Base-by-base conservation (phyloP, 768 basidiomycete genomes). In the Pholiota microspora region DNA sequence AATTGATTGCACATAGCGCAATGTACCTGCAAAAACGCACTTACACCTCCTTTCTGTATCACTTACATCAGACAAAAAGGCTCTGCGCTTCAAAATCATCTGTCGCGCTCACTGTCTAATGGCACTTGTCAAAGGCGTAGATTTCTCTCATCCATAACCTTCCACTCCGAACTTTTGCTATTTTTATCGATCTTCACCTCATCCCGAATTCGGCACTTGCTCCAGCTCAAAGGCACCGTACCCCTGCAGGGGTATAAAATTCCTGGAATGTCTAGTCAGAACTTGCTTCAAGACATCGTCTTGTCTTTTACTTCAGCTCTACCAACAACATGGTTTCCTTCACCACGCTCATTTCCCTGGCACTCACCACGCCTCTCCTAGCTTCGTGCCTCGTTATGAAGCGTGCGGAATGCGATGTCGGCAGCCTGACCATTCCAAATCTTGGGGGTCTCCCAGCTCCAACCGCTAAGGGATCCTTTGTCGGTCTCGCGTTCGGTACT, bases 401-500 rank as follows among this genome's bases (percentile, higher is more conserved):
- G 27, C 58, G 58, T 28, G 38, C 57, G 15, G 53, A 64, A 4
- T 71, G 70, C 61, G 60, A 64, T 45, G 57, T 70, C 23, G 66
- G 64, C 25, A 56, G 62, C 61, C 5, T 56, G 45, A 13, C 51
- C 34, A 53, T 71, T 18, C 44, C 57, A 9, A 51, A 51, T 40
- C 28, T 51, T 28, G 28, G 9, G 1, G 56, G 62, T 7, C 66
- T 68, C 25, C 70, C 71, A 50, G 55, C 68, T 2, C 49, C 64
- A 0, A 66, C 81, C 45, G 62, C 70, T 2, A 36, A 38, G 35
- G 46, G 63, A 64, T n/a, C 79, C 79, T 3, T 64, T 67, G 72
- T 83, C 49, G 74, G 70, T 10, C 63, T 81, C n/a, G 79, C 69
- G 9, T 64, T 80, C 48, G 78, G 81, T 21, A 73, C 72, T 13